Percentiles rank a stretch among this genome's conserved stretches.
Conservation (phyloP, 331 rosid species). For the Quercus tomentella region DNA sequence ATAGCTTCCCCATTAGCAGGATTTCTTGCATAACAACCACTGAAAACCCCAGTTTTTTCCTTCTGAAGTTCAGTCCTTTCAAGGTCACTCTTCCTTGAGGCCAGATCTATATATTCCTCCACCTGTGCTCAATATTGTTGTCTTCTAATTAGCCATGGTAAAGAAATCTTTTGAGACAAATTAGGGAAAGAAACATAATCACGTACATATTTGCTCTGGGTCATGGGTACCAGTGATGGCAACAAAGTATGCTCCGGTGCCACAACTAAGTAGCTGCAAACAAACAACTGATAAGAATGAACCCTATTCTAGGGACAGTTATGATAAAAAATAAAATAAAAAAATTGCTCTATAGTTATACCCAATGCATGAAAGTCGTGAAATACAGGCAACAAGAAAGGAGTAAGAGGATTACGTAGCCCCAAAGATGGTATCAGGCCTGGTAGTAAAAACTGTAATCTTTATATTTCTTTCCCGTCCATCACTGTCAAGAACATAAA, state of each 20-base stretch:
- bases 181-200: slow-evolving; percentile 25
- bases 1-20: slow-evolving; percentile 82
- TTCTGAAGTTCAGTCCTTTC: slow-evolving; percentile 99
- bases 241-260: slow-evolving; percentile 90
- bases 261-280: slow-evolving; percentile 77
- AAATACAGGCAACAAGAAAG: slow-evolving; percentile 23
- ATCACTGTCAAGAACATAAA: slow-evolving; percentile 58
- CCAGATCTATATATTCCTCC: slow-evolving; percentile 70
- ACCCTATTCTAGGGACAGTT: background rate
- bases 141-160: slow-evolving; percentile 29
- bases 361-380: slow-evolving; percentile 15
- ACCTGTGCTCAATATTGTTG: slow-evolving; percentile 56
- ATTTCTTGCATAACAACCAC: slow-evolving; percentile 88
- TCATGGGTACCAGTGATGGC: slow-evolving; percentile 46
- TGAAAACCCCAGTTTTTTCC: slow-evolving; percentile 89
- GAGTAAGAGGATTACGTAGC: slow-evolving; percentile 72
- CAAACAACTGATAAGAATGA: slow-evolving; percentile 17
- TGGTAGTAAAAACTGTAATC: slow-evolving; percentile 78
- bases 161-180: slow-evolving; percentile 26
- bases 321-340: background rate
- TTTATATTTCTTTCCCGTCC: slow-evolving; percentile 62
- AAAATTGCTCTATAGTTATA: background rate
- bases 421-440: slow-evolving; percentile 97
- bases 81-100: slow-evolving; percentile 90
- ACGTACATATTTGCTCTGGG: slow-evolving; percentile 65